Evolutionary conservation across 768 basidiomycete genomes (phyloP).

Genomic region (Coprinopsis cinerea): DNA sequence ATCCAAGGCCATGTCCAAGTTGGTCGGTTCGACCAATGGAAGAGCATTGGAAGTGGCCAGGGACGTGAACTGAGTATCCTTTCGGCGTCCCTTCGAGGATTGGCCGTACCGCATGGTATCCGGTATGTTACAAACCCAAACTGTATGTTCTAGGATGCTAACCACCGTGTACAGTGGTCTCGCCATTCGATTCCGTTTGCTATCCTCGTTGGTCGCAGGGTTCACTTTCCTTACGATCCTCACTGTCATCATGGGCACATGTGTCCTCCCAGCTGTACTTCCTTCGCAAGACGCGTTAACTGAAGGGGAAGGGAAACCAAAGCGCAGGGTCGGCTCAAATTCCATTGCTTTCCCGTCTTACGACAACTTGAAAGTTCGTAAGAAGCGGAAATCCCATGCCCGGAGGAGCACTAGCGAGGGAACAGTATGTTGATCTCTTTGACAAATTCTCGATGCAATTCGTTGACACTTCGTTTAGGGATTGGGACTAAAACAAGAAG

Average conservation of each 20-base stretch:
- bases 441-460: neutral
- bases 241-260: slow-evolving; percentile 40
- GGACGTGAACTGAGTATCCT: slow-evolving; percentile 69
- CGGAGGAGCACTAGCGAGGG: neutral
- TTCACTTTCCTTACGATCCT: slow-evolving; percentile 42
- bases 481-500: slow-evolving; percentile 6
- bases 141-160: neutral
- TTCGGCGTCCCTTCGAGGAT: slow-evolving; percentile 55
- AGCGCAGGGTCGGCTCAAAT: neutral
- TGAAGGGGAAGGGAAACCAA: neutral
- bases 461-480: neutral
- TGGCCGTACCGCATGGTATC: slow-evolving; percentile 60
- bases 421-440: neutral
- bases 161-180: slow-evolving; percentile 44
- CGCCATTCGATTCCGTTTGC: slow-evolving; percentile 61
- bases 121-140: slow-evolving; percentile 38
- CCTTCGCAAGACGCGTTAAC: neutral
- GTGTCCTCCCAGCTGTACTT: slow-evolving; percentile 38
- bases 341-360: slow-evolving; percentile 3
- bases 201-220: slow-evolving; percentile 43
- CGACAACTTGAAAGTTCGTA: neutral
- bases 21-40: slow-evolving; percentile 74
- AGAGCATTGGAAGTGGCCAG: slow-evolving; percentile 56
- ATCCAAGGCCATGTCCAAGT: slow-evolving; percentile 61
- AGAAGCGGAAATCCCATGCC: slow-evolving; percentile 4